Base-by-base conservation (phyloP, 371 early-diverging fungal species). In the Funneliformis caledonium region DNA sequence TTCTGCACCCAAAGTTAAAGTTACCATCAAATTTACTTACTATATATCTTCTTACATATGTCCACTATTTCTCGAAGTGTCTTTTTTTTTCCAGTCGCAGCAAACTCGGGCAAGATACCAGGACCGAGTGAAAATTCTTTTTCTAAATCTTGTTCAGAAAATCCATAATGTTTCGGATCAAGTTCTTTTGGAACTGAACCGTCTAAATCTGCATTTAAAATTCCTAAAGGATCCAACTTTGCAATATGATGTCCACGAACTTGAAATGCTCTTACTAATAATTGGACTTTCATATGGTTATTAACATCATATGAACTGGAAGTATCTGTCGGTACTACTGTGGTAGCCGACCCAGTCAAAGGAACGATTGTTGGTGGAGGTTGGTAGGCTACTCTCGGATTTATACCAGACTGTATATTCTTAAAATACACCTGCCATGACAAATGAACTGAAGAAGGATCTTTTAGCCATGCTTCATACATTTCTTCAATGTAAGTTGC, bases 271-370 rank as follows among this genome's bases (percentile, higher is more conserved):
- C 99, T 93, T 43, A 96, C 97, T 80, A 98, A 85, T n/a, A 98
- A 92, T 89, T 98, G 98, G 69, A 98, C 93, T 89, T 98, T 98
- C 92, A 98, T 92, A 86, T 98, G 98, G 88, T 98, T 98, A 86
- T 95, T 90, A 67, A 97, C 93, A 75, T 94, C 94, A 45, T 90
- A 87, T 22, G 88, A 85, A 19, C 84, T 86, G 42, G 82, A 67
- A 79, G 83, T 77, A 26, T 80, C 81, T 68, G 80, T 77, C 33
- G 31, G 83, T 83, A 4, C 83, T 83, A 4, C 83, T 8, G 61
- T 9, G 22, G 52, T 62, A 5, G 72, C 52, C 31, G 78, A 62
- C 8, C 74, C 56, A 43, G 69, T 82, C n/a, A 75, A 82, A 33
- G 91, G 90, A 67, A 86, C 85, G 48, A 93, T 83, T 37, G 91